A percentile compares a stretch with the other conserved stretches of the same genome.
phyloP scores from a whole-genome alignment of 2,329 filamentous ascomycete genomes.

The Ophiostoma sp. region DNA sequence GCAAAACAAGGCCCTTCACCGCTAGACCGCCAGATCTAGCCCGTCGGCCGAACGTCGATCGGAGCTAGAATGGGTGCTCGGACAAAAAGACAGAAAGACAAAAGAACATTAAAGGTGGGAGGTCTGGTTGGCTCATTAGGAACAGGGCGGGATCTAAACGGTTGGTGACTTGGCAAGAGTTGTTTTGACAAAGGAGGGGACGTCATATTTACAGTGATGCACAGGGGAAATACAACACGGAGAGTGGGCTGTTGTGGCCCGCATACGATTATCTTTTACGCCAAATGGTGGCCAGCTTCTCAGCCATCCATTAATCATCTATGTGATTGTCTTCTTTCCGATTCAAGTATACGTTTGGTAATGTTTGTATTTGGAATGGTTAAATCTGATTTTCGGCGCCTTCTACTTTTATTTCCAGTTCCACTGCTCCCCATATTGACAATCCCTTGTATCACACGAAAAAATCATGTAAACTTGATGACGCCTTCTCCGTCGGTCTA shows the following conservation, averaged over 20 bases:
- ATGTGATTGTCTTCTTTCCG: neutral
- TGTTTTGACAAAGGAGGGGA: neutral
- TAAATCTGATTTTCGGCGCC: neutral
- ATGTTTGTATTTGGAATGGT: neutral
- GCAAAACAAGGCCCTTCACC: slow-evolving; percentile 11
- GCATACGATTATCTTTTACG: neutral
- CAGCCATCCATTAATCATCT: too few relatives aligned
- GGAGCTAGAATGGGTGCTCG: slow-evolving; percentile 7
- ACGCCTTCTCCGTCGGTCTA: slow-evolving; percentile 4
- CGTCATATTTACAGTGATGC: neutral
- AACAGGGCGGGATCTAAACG: neutral
- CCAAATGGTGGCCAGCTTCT: too few relatives aligned
- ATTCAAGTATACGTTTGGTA: neutral
- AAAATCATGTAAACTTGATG: neutral
- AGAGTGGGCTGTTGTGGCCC: neutral
- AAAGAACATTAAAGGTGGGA: neutral
- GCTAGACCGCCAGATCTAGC: neutral
- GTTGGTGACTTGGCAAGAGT: slow-evolving; percentile 1
- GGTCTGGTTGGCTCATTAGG: neutral
- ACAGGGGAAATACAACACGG: neutral
- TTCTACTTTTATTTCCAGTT: neutral
- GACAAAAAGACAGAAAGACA: neutral
- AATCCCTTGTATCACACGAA: neutral
- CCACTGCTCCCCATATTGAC: neutral
- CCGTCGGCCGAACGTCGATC: neutral